Evolutionary conservation across 2,329 filamentous ascomycete species (phyloP).

Genomic region (Epichloe amarillans): DNA sequence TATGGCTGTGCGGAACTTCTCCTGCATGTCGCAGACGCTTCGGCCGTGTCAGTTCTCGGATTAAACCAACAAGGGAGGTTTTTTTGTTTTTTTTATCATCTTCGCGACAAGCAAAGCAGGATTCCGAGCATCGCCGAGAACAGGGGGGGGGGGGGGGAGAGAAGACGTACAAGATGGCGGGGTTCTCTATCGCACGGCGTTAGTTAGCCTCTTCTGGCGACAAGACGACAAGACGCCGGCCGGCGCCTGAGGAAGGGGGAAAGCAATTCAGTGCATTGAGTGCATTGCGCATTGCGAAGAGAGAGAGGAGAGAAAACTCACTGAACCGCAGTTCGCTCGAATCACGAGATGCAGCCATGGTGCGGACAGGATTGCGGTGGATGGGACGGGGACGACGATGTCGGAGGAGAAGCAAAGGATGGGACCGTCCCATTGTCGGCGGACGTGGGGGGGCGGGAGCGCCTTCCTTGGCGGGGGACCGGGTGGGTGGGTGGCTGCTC

Average conservation of each 20-base stretch:
- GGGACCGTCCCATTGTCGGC: no score
- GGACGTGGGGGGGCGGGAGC: no score
- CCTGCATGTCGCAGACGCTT: conserved; percentile 89
- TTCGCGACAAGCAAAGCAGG: background rate
- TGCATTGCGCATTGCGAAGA: background rate
- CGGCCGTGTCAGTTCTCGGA: background rate
- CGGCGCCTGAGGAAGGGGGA: no score
- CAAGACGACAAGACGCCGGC: no score
- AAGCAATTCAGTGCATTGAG: background rate
- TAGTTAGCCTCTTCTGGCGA: background rate
- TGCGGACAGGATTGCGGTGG: background rate
- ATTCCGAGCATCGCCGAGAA: background rate
- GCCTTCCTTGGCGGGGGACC: no score
- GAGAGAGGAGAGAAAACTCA: conserved; percentile 12
- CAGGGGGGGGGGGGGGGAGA: no score
- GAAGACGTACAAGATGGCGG: conserved; percentile 34
- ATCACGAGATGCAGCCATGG: conserved; percentile 5
- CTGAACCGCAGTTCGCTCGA: conserved; percentile 19
- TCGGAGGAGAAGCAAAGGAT: background rate
- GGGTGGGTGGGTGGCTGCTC: no score
- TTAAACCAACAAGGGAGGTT: no score
- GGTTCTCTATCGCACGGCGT: conserved; percentile 26
- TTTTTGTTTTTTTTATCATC: background rate
- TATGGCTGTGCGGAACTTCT: conserved; percentile 77
- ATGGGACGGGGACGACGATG: background rate